Conservation (phyloP, 768 basidiomycete species). For the Tulasnella calospora region DNA sequence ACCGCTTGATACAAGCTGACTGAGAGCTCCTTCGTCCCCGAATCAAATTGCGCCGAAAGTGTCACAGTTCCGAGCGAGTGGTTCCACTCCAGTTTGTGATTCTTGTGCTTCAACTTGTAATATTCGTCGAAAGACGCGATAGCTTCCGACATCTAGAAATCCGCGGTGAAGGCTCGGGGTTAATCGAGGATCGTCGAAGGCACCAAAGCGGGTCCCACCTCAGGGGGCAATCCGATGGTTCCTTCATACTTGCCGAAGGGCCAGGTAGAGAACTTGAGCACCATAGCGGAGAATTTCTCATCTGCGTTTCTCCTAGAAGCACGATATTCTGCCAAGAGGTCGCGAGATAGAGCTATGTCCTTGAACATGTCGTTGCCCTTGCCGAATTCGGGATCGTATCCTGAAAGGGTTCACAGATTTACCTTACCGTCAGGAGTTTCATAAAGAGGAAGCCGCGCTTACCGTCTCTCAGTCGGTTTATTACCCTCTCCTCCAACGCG, state of each 20-base stretch:
- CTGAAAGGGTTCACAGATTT: conserved; percentile 41
- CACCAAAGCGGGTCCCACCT: conserved; percentile 39
- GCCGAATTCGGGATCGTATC: conserved; percentile 92
- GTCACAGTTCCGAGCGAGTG: conserved; percentile 81
- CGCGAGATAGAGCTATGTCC: conserved; percentile 72
- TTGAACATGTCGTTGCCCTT: conserved; percentile 96
- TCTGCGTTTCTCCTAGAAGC: conserved; percentile 37
- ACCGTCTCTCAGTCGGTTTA: conserved; percentile 81
- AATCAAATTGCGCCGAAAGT: conserved; percentile 62
- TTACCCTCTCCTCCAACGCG: conserved; percentile 78
- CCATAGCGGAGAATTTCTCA: conserved; percentile 57
- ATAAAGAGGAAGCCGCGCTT: conserved; percentile 36
- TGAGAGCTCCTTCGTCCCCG: conserved; percentile 75
- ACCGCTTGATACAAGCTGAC: conserved; percentile 87
- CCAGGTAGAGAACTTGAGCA: conserved; percentile 87
- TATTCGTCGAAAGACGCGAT: conserved; percentile 58
- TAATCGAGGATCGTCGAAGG: neutral
- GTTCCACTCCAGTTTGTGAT: conserved; percentile 76
- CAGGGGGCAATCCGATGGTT: conserved; percentile 48
- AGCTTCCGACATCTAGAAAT: conserved; percentile 63
- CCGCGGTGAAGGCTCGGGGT: neutral
- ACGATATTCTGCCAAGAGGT: conserved; percentile 64
- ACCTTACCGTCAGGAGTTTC: too few species aligned
- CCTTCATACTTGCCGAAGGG: conserved; percentile 49
- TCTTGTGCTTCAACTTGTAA: conserved; percentile 75